These are phyloP conservation scores for Xylaria sp. DNA, from an alignment of 2,329 filamentous ascomycete genomes.

Conservation along the genomic window DNA sequence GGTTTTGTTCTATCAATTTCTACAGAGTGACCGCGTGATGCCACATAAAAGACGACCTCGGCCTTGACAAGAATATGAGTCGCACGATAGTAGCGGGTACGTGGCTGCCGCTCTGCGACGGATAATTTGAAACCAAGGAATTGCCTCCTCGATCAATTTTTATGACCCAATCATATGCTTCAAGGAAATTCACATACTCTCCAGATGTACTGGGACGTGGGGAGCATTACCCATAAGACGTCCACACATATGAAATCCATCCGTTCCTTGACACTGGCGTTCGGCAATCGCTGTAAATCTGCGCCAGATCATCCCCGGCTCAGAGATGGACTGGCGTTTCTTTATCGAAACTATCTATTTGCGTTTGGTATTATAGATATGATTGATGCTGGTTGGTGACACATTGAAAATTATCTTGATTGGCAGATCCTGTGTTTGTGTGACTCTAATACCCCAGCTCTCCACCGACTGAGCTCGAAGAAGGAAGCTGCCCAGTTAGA, in stretches of 20 bases:
- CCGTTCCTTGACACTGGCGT: neutral
- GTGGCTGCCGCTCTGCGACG: neutral
- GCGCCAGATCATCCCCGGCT: neutral
- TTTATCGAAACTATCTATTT: neutral
- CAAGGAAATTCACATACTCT: neutral
- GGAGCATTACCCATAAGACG: neutral
- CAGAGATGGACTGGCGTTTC: neutral
- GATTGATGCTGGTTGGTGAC: too few relatives aligned
- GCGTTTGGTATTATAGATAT: too few relatives aligned
- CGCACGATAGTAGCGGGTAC: neutral
- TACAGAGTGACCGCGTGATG: neutral
- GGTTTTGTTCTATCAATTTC: neutral
- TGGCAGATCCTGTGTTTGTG: too few relatives aligned
- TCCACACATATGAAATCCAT: neutral
- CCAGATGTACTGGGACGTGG: neutral
- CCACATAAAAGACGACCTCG: neutral
- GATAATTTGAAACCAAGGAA: neutral
- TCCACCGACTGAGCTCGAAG: too few relatives aligned
- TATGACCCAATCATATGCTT: neutral
- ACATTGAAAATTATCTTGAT: too few relatives aligned
- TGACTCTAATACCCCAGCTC: too few relatives aligned
- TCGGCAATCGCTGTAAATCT: slow-evolving; percentile 4
- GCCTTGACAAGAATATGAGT: neutral
- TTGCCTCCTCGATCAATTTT: neutral
- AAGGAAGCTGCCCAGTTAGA: too few relatives aligned